A percentile compares a stretch with the other conserved stretches of the same genome.
phyloP scores from a whole-genome alignment of 371 early-diverging fungal species.

The Batkoa obscura region DNA sequence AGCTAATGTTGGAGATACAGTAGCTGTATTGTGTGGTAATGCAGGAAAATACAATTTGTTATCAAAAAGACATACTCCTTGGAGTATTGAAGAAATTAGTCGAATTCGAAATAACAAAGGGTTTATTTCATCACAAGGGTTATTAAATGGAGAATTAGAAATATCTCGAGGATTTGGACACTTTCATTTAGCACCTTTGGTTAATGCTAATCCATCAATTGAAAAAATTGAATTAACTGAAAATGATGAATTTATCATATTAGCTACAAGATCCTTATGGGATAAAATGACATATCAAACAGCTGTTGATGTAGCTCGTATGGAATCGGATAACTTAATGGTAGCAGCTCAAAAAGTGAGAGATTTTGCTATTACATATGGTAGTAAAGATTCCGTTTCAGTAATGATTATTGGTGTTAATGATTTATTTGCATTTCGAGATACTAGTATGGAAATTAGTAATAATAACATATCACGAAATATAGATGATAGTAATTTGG shows the following conservation, averaged over 20 bases:
- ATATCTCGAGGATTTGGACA: constrained; percentile 74
- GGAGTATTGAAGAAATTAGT: constrained; percentile 45
- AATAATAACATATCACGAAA: background rate
- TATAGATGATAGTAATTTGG: background rate
- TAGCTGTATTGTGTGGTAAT: constrained; percentile 62
- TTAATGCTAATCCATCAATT: constrained; percentile 71
- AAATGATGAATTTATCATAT: constrained; percentile 77
- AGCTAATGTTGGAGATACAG: constrained; percentile 78
- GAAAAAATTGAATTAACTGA: constrained; percentile 46
- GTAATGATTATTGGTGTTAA: constrained; percentile 73
- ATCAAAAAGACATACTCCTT: constrained; percentile 53
- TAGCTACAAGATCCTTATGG: constrained; percentile 73
- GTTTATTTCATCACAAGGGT: constrained; percentile 48
- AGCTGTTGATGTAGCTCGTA: constrained; percentile 67
- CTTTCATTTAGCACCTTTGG: constrained; percentile 58
- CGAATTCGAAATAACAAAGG: constrained; percentile 70
- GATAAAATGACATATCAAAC: constrained; percentile 58
- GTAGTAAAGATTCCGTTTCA: constrained; percentile 54
- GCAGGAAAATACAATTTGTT: constrained; percentile 50
- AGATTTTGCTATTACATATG: constrained; percentile 74
- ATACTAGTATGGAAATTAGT: background rate
- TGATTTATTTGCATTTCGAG: constrained; percentile 35
- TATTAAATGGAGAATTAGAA: constrained; percentile 54
- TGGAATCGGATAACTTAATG: constrained; percentile 44
- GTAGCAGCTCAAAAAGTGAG: constrained; percentile 66